phyloP scores from a whole-genome alignment of 2,329 filamentous ascomycete genomes.

The Fusarium falciforme region DNA sequence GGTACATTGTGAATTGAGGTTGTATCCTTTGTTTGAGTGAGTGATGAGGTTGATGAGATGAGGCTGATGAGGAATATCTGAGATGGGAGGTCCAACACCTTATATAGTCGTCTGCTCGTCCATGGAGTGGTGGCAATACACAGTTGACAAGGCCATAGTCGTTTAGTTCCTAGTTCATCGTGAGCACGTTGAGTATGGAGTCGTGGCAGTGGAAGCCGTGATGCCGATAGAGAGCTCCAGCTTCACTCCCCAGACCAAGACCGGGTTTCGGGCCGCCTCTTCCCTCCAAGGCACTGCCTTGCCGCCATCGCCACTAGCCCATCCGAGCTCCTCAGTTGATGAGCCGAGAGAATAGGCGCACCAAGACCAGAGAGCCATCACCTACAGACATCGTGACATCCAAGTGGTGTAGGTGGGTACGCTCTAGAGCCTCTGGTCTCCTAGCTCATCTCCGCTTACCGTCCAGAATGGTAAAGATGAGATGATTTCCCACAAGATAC shows the following conservation, averaged over 20 bases:
- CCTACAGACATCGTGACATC: conserved; percentile 2
- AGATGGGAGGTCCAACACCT: conserved; percentile 15
- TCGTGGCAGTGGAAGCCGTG: conserved; percentile 18
- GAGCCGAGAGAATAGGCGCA: conserved; percentile 7
- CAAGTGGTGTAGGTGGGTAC: conserved; percentile 8
- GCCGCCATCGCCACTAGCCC: neutral
- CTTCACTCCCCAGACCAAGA: conserved; percentile 6
- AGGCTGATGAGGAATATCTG: conserved; percentile 17
- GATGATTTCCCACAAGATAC: conserved; percentile 1
- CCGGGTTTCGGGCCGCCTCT: conserved; percentile 31
- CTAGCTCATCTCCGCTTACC: conserved; percentile 17
- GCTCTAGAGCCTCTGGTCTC: conserved; percentile 1
- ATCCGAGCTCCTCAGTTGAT: neutral
- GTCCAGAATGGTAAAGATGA: conserved; percentile 10
- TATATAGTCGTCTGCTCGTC: conserved; percentile 24
- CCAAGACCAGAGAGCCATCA: conserved; percentile 6
- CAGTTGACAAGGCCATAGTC: conserved; percentile 1
- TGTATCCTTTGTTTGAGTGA: conserved; percentile 13
- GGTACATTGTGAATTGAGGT: conserved; percentile 44
- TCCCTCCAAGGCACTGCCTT: conserved; percentile 11
- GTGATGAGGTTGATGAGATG: conserved; percentile 23
- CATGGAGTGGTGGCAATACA: neutral
- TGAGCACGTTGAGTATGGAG: neutral
- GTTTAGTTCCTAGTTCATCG: neutral
- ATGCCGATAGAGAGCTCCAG: conserved; percentile 15